These are phyloP conservation scores for Calycina marina DNA, from an alignment of 2,329 filamentous ascomycete genomes.

Conservation along the genomic window DNA sequence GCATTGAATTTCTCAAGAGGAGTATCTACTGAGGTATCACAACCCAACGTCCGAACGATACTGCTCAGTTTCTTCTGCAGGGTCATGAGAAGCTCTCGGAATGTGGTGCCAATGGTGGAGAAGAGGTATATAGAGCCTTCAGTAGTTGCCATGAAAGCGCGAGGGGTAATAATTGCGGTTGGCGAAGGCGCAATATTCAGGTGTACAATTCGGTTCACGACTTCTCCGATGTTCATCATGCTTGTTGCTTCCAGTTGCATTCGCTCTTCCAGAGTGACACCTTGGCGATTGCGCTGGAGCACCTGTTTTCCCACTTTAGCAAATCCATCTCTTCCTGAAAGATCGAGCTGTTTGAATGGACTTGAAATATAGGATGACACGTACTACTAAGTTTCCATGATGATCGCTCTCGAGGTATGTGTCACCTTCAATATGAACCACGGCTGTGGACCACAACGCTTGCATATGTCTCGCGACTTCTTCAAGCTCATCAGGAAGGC, in stretches of 20 bases:
- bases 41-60: conserved; percentile 53
- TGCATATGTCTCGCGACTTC: conserved; percentile 73
- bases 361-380: too few relatives aligned
- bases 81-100: conserved; percentile 68
- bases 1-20: conserved; percentile 59
- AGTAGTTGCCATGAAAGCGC: conserved; percentile 77
- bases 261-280: conserved; percentile 60
- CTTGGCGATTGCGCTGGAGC: conserved; percentile 56
- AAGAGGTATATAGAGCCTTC: conserved; percentile 89
- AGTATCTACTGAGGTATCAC: too few relatives aligned
- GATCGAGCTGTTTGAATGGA: too few relatives aligned
- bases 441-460: conserved; percentile 67
- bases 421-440: conserved; percentile 56
- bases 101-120: conserved; percentile 55
- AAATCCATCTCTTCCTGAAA: too few relatives aligned
- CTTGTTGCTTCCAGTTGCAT: conserved; percentile 57
- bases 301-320: too few relatives aligned
- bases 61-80: conserved; percentile 55
- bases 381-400: conserved; percentile 77
- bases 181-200: conserved; percentile 52
- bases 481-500: conserved; percentile 44
- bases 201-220: conserved; percentile 76
- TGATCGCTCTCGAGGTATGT: conserved; percentile 75
- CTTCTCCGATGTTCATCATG: conserved; percentile 79
- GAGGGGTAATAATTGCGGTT: conserved; percentile 57